phyloP scores from a whole-genome alignment of 805 yeast genomes.

The Metschnikowia arizonensis region DNA sequence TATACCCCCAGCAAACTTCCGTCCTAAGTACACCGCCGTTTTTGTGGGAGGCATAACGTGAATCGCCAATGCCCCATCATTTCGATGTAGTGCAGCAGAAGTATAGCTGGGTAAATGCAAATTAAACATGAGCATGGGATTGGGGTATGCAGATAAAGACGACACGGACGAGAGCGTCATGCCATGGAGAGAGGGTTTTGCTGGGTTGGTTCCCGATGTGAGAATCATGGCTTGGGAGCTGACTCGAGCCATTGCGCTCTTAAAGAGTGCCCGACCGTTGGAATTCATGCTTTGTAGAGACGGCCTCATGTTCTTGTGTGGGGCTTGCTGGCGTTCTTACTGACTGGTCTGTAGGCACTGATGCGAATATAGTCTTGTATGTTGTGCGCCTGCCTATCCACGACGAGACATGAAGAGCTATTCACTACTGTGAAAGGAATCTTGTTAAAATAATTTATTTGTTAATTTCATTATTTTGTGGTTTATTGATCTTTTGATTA shows the following conservation, averaged over 20 bases:
- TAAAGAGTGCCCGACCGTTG: conserved; percentile 17
- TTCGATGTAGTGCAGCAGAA: conserved; percentile 58
- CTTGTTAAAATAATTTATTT: too few relatives aligned
- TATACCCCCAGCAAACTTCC: conserved; percentile 56
- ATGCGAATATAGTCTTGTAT: conserved; percentile 1
- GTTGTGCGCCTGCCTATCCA: neutral
- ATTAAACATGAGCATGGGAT: conserved; percentile 79
- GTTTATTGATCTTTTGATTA: too few relatives aligned
- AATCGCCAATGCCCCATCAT: conserved; percentile 53
- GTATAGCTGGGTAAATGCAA: conserved; percentile 84
- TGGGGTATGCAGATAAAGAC: conserved; percentile 73
- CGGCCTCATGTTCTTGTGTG: neutral
- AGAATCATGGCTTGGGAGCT: conserved; percentile 43
- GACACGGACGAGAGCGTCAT: conserved; percentile 84
- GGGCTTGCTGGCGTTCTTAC: neutral
- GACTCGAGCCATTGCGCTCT: conserved; percentile 34
- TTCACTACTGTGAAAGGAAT: too few relatives aligned
- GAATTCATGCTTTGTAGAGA: conserved; percentile 1
- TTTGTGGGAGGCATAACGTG: conserved; percentile 67
- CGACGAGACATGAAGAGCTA: neutral
- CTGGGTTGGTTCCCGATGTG: conserved; percentile 24
- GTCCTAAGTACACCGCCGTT: conserved; percentile 55
- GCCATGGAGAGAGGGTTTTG: conserved; percentile 46
- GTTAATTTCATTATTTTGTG: too few relatives aligned
- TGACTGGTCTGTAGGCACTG: neutral